A percentile compares a stretch with the other conserved stretches of the same genome.
Evolutionary conservation across 139 green algal species (phyloP).

Genomic region (Closterium sp.): DNA sequence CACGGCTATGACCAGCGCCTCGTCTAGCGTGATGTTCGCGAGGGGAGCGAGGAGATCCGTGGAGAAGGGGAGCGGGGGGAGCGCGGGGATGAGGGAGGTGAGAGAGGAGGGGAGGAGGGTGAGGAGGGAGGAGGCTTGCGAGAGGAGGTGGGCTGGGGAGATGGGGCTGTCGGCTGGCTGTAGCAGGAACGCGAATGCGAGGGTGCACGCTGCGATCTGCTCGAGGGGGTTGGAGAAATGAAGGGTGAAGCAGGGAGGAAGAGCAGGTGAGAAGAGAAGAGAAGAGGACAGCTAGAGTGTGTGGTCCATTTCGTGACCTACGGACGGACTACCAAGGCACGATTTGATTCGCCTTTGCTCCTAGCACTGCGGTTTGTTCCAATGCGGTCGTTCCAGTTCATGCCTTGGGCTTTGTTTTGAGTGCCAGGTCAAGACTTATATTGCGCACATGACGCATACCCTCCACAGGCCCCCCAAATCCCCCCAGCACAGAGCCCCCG

Average conservation of each 20-base stretch:
- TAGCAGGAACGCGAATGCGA: slow-evolving; percentile 70
- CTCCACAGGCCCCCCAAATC: too few species aligned
- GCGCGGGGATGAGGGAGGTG: neutral
- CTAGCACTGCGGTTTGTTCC: too few species aligned
- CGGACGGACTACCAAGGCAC: neutral
- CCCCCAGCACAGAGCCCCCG: too few species aligned
- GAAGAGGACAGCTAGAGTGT: neutral
- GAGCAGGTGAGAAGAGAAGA: neutral
- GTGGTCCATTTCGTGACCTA: too few species aligned
- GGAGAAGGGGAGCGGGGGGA: neutral
- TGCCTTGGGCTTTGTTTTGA: too few species aligned
- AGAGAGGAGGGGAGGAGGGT: neutral
- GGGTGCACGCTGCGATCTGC: slow-evolving; percentile 45
- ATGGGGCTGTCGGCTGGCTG: slow-evolving; percentile 58
- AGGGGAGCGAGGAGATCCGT: neutral
- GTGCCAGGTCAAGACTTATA: too few species aligned
- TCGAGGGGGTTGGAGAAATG: neutral
- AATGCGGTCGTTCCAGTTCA: too few species aligned
- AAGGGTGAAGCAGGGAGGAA: neutral
- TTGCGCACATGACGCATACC: too few species aligned
- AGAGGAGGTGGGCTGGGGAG: neutral
- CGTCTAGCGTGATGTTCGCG: neutral
- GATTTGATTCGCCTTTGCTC: too few species aligned
- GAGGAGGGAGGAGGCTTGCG: neutral
- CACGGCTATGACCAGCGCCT: slow-evolving; percentile 84